Conservation (phyloP, 768 basidiomycete species). For the Suillus weaverae region DNA sequence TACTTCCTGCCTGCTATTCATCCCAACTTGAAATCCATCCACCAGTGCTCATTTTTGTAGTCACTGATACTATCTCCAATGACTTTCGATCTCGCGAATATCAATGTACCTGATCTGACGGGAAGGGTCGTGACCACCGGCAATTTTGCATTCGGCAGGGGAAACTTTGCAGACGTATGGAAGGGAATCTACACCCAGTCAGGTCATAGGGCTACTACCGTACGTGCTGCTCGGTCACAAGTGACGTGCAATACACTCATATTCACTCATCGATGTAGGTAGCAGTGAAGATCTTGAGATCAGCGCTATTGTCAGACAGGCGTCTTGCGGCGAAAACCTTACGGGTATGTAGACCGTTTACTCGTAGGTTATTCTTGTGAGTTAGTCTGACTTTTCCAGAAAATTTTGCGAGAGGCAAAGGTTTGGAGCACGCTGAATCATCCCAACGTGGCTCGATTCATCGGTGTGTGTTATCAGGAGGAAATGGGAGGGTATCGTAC, state of each 20-base stretch:
- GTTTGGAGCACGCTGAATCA: slow-evolving; percentile 26
- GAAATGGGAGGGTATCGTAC: slow-evolving; percentile 17
- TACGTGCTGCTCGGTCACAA: neutral
- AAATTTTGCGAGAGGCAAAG: slow-evolving; percentile 29
- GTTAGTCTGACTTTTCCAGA: slow-evolving; percentile 14
- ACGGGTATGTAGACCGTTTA: neutral
- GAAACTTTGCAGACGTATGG: slow-evolving; percentile 3
- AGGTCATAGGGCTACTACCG: neutral
- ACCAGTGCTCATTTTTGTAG: neutral
- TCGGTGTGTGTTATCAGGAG: slow-evolving; percentile 18
- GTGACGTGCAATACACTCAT: neutral
- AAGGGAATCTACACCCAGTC: neutral
- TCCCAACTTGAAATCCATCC: neutral
- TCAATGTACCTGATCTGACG: neutral
- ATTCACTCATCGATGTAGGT: neutral
- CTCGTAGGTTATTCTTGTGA: neutral
- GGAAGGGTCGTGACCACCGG: neutral
- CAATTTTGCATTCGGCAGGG: neutral
- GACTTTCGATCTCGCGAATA: neutral
- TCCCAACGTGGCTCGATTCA: slow-evolving; percentile 25
- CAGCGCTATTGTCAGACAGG: neutral
- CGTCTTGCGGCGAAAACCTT: neutral
- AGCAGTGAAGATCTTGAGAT: slow-evolving; percentile 1
- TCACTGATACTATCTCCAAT: neutral
- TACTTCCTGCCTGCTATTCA: neutral